phyloP scores from a whole-genome alignment of 2,329 filamentous ascomycete species.

The Fusarium pseudoanthophilum region DNA sequence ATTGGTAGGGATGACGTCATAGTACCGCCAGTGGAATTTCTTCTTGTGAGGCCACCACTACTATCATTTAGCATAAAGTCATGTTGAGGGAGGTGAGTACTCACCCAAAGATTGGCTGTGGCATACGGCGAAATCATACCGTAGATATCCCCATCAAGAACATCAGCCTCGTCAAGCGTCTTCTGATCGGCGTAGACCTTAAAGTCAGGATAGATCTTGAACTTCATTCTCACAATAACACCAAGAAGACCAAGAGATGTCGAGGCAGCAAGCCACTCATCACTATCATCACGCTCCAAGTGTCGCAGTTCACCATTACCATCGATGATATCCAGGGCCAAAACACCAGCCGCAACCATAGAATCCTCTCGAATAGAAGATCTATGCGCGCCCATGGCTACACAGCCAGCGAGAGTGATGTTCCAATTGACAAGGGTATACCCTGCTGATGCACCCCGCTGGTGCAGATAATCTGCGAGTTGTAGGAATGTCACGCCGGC shows the following conservation, averaged over 20 bases:
- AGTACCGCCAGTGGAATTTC: conserved; percentile 10
- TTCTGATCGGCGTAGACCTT: conserved; percentile 14
- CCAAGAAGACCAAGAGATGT: neutral
- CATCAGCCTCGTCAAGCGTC: neutral
- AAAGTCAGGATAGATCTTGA: conserved; percentile 11
- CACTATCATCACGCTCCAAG: neutral
- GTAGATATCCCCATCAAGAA: neutral
- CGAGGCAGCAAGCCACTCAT: conserved; percentile 2
- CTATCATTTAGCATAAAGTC: accelerated
- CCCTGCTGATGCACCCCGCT: neutral
- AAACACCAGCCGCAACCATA: conserved; percentile 1
- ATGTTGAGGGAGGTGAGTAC: no score
- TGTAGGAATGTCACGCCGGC: neutral
- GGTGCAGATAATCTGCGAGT: neutral
- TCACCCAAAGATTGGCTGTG: neutral
- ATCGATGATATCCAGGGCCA: neutral
- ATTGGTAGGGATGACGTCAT: neutral
- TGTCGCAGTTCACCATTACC: neutral
- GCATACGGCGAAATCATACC: neutral
- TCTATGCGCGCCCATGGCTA: neutral
- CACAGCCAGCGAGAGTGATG: neutral
- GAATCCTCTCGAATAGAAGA: conserved; percentile 2
- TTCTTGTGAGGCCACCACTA: conserved; percentile 17
- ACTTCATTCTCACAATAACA: conserved; percentile 7
- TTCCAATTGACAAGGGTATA: conserved; percentile 15